Conservation (phyloP, 1,284 basidiomycete species). For the Ustilago cynodontis region DNA sequence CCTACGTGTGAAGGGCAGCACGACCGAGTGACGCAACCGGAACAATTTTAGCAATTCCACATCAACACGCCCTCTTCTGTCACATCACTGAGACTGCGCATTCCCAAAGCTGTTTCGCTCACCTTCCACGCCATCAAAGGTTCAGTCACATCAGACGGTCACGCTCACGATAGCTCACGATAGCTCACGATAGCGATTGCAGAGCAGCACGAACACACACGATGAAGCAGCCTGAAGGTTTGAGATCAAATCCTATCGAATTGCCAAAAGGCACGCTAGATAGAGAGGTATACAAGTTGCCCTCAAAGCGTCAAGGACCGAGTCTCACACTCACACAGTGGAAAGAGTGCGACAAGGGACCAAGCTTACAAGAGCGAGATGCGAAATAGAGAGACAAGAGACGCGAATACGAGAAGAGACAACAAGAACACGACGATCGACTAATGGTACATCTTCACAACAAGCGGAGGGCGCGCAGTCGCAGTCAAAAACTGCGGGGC, state of each 20-base stretch:
- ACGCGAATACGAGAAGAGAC: conserved; percentile 11
- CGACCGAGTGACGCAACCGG: conserved; percentile 6
- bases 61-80: neutral
- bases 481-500: neutral
- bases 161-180: too few relatives aligned
- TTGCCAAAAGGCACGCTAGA: conserved; percentile 19
- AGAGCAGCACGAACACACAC: conserved; percentile 1
- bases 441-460: conserved; percentile 49
- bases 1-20: neutral
- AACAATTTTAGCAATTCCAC: conserved; percentile 6
- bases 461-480: conserved; percentile 9
- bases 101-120: neutral
- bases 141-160: conserved; percentile 4
- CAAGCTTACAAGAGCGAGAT: conserved; percentile 31
- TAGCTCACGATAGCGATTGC: neutral
- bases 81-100: too few relatives aligned
- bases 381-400: conserved; percentile 38
- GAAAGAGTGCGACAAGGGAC: conserved; percentile 2
- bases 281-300: conserved; percentile 49
- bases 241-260: conserved; percentile 28
- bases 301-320: conserved; percentile 21
- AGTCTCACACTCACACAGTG: neutral
- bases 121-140: neutral
- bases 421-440: conserved; percentile 24
- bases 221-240: neutral